Percentiles rank a stretch among this genome's conserved stretches.
phyloP scores from a whole-genome alignment of 306 rosid species.

The Benincasa hispida region DNA sequence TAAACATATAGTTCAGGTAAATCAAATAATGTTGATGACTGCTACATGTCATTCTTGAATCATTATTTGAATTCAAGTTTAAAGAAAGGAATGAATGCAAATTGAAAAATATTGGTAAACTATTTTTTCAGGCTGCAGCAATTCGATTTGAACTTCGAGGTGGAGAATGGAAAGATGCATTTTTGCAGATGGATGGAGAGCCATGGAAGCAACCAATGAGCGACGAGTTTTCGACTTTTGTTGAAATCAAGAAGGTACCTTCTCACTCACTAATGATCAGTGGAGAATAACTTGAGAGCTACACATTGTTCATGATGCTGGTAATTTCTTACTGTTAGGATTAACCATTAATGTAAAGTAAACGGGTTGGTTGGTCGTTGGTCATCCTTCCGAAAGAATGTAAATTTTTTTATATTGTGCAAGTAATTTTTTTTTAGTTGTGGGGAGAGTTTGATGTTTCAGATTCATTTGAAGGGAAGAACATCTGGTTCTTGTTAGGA shows the following conservation, averaged over 20 bases:
- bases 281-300: constrained; percentile 30
- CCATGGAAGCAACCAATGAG: constrained; percentile 91
- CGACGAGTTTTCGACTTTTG: constrained; percentile 52
- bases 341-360: constrained; percentile 10
- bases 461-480: neutral
- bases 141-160: constrained; percentile 85
- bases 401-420: neutral
- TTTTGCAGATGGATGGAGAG: constrained; percentile 96
- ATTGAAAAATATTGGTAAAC: neutral
- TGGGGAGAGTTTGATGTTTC: neutral
- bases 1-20: constrained; percentile 95
- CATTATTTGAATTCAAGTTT: neutral
- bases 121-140: constrained; percentile 65
- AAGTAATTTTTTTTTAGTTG: neutral
- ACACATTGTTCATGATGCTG: neutral
- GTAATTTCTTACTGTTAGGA: neutral
- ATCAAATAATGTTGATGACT: neutral
- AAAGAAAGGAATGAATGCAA: neutral
- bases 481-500: neutral
- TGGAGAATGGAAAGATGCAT: constrained; percentile 71
- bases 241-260: constrained; percentile 89
- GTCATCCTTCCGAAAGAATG: neutral
- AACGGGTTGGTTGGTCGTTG: neutral
- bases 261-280: constrained; percentile 54
- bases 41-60: neutral